Evolutionary conservation across 2,329 filamentous ascomycete species (phyloP), one percentile per base, ranked within the genome.

Genomic region (Hypomyces perniciosus): DNA sequence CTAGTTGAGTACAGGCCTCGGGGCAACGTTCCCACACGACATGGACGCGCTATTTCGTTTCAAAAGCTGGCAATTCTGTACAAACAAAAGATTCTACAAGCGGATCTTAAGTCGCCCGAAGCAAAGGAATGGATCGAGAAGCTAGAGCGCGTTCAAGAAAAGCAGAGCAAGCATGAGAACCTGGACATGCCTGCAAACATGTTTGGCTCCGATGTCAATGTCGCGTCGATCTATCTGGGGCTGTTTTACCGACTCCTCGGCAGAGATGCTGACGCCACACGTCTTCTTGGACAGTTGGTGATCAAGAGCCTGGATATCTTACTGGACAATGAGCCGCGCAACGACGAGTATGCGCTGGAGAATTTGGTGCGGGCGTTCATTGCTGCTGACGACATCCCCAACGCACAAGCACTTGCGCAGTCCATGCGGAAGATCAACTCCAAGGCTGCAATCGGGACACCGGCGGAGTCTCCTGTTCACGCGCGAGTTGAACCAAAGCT

Each of bases 281-380:
- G 52, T 3, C 56, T 71, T 20, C 61, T 73, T 2, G 53, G 59
- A 1, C 60, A 53, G 1, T 62, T 72, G 26, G 62, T 73, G 10
- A 56, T 62, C 10, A 69, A 72, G 27, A 70, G 66, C 38, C 59
- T 72, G 9, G 62, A 63, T 2, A 67, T 72, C 5, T 54, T 73
- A 1, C 66, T 68, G 0, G 71, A 73, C 31, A 65, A 68, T 7
- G 71, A 73, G 51, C 68, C 67, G 2, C 62, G 66, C 12, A 73
- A 73, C 42, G 71, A 73, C 52, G 64, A 67, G 31, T 72, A 67
- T 33, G 70, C 69, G 5, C 60, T 73, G 2, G 69, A 72, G 49
- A 73, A 73, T 46, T 64, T 73, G 9, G 61, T 71, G 1, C 65
- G 65, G 1, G 65, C 68, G 2, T 64, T 73, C 46, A 63, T 72